Percentiles rank a stretch among this genome's conserved stretches.
Evolutionary conservation across 192 early-diverging fungal species (phyloP).

Genomic region (Coemansia sp.): DNA sequence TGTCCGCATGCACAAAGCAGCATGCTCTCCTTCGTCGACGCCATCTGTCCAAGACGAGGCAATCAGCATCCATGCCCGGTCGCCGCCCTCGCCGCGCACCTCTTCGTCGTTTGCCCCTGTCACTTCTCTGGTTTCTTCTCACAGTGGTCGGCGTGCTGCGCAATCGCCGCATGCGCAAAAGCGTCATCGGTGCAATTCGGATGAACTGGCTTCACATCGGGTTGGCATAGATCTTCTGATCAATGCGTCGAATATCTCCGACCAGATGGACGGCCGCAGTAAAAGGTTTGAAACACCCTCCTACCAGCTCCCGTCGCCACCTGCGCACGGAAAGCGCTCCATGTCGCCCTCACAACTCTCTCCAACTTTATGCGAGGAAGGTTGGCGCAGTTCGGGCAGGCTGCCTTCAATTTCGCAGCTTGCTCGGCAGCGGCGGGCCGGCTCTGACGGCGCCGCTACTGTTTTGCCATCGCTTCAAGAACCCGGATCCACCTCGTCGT

Average conservation of each 20-base stretch:
- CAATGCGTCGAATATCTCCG: slow-evolving; percentile 44
- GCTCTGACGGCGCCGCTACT: slow-evolving; percentile 1
- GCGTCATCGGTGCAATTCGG: slow-evolving; percentile 23
- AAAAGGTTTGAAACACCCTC: neutral
- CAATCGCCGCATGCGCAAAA: slow-evolving; percentile 11
- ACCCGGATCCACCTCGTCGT: slow-evolving; percentile 3
- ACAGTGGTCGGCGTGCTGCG: neutral
- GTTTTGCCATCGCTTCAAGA: slow-evolving; percentile 8
- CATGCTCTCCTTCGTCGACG: slow-evolving; percentile 11
- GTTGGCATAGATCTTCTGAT: slow-evolving; percentile 48
- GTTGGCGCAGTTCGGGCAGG: slow-evolving; percentile 8
- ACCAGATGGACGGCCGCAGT: slow-evolving; percentile 21
- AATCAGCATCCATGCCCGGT: slow-evolving; percentile 10
- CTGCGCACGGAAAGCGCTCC: slow-evolving; percentile 20
- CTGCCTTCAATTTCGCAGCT: slow-evolving; percentile 47
- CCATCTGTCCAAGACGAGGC: slow-evolving; percentile 11
- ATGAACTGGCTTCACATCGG: slow-evolving; percentile 23
- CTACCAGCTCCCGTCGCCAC: slow-evolving; percentile 32
- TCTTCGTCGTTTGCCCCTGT: slow-evolving; percentile 18
- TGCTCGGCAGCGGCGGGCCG: slow-evolving; percentile 6
- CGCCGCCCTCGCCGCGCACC: slow-evolving; percentile 24
- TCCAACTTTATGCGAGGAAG: neutral
- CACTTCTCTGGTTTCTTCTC: slow-evolving; percentile 19
- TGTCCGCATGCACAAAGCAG: slow-evolving; percentile 23
- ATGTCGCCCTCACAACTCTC: slow-evolving; percentile 7